A percentile compares a stretch with the other conserved stretches of the same genome.
phyloP scores from a whole-genome alignment of 2,329 filamentous ascomycete genomes.

The Septoria petroselini region DNA sequence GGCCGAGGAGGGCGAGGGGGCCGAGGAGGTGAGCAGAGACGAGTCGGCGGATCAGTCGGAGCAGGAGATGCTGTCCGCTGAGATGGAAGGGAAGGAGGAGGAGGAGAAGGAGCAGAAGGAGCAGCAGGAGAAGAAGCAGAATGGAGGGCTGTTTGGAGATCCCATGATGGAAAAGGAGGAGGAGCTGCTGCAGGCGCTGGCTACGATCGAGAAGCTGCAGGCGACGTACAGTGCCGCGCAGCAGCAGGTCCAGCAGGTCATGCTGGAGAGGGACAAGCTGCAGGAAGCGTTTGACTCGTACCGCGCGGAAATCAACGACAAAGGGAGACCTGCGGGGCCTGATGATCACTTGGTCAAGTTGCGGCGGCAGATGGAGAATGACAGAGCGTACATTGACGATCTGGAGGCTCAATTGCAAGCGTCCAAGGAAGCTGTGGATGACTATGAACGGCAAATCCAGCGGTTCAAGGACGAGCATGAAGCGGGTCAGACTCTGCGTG shows the following conservation, averaged over 20 bases:
- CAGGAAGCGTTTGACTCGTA: slow-evolving; percentile 50
- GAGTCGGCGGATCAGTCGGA: slow-evolving; percentile 35
- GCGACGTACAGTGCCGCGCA: slow-evolving; percentile 42
- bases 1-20: slow-evolving; percentile 30
- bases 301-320: slow-evolving; percentile 44
- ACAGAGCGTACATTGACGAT: slow-evolving; percentile 51
- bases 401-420: slow-evolving; percentile 48
- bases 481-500: slow-evolving; percentile 48
- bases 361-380: slow-evolving; percentile 44
- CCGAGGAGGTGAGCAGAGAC: slow-evolving; percentile 32
- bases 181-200: slow-evolving; percentile 49
- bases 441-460: slow-evolving; percentile 47
- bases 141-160: slow-evolving; percentile 38
- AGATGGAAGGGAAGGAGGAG: too few species aligned
- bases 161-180: slow-evolving; percentile 51
- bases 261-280: slow-evolving; percentile 44
- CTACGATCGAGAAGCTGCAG: slow-evolving; percentile 46
- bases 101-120: slow-evolving; percentile 17
- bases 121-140: slow-evolving; percentile 17
- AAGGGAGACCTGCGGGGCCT: slow-evolving; percentile 38
- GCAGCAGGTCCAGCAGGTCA: slow-evolving; percentile 43
- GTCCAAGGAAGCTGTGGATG: slow-evolving; percentile 45
- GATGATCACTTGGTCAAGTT: slow-evolving; percentile 47
- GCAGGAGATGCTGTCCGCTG: slow-evolving; percentile 29
- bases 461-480: slow-evolving; percentile 44